phyloP scores from a whole-genome alignment of 176 grass and related monocot species.

The Eremochloa ophiuroides region DNA sequence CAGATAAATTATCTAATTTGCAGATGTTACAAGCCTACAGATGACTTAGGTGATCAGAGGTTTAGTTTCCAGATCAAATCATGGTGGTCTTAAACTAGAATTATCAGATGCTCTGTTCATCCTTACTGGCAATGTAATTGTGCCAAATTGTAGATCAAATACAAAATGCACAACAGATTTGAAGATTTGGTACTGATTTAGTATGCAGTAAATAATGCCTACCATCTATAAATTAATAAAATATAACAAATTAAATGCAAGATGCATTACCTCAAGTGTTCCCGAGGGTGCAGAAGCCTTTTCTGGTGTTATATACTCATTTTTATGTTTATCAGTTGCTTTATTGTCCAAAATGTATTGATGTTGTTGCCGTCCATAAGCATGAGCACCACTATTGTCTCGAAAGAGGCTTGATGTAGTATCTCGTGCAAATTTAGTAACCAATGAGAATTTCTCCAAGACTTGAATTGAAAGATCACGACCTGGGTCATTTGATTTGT shows the following conservation, averaged over 20 bases:
- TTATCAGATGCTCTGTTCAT: conserved; percentile 1
- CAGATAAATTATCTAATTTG: neutral
- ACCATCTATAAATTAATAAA: neutral
- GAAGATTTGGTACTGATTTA: neutral
- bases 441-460: conserved; percentile 95
- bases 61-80: neutral
- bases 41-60: neutral
- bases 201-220: neutral
- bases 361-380: conserved; percentile 55
- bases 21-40: neutral
- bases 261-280: conserved; percentile 59
- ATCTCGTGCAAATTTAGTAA: conserved; percentile 92
- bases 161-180: neutral
- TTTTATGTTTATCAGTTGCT: conserved; percentile 38
- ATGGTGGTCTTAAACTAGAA: neutral
- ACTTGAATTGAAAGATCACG: conserved; percentile 87
- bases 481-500: conserved; percentile 66
- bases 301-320: conserved; percentile 45
- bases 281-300: conserved; percentile 40
- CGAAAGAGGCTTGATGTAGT: conserved; percentile 83
- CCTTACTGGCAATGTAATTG: neutral
- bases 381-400: conserved; percentile 48
- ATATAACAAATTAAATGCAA: conserved; percentile 1
- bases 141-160: conserved; percentile 21
- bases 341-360: conserved; percentile 40